Evolutionary conservation across 2,329 filamentous ascomycete genomes (phyloP).

Genomic region (Trichoderma oligosporum): DNA sequence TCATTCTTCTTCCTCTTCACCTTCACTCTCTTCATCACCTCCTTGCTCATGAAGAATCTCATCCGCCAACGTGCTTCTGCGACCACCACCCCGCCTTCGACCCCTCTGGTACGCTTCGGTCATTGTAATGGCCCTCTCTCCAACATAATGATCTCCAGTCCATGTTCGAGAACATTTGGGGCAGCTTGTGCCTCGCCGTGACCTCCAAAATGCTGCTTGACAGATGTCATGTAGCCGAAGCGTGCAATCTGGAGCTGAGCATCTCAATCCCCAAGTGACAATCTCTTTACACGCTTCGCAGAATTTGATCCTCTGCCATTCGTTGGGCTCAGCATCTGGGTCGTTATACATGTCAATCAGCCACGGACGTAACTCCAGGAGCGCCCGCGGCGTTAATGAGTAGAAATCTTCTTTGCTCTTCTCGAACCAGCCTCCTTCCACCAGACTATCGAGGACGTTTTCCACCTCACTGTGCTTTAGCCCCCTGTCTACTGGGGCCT

Average conservation of each 20-base stretch:
- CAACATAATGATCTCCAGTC: slow-evolving; percentile 49
- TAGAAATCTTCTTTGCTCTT: slow-evolving; percentile 69
- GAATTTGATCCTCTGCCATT: slow-evolving; percentile 73
- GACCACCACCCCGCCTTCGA: slow-evolving; percentile 35
- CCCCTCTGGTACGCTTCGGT: slow-evolving; percentile 48
- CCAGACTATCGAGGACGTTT: slow-evolving; percentile 62
- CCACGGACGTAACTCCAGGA: slow-evolving; percentile 84
- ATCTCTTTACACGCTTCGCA: slow-evolving; percentile 89
- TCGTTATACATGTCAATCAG: slow-evolving; percentile 90
- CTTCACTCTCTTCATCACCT: slow-evolving; percentile 27
- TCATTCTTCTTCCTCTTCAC: slow-evolving; percentile 18
- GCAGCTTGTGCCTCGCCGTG: slow-evolving; percentile 59
- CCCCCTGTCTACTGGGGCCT: slow-evolving; percentile 45
- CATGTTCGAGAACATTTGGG: slow-evolving; percentile 56
- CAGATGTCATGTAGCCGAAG: slow-evolving; percentile 76
- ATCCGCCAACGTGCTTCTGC: slow-evolving; percentile 34
- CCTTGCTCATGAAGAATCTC: slow-evolving; percentile 33
- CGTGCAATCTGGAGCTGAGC: slow-evolving; percentile 62
- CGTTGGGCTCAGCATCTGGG: slow-evolving; percentile 52
- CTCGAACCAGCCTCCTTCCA: slow-evolving; percentile 82
- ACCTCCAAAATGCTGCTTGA: slow-evolving; percentile 67
- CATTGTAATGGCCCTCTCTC: slow-evolving; percentile 54
- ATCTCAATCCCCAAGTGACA: slow-evolving; percentile 79
- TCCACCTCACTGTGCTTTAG: slow-evolving; percentile 79
- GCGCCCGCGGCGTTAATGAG: slow-evolving; percentile 66